Base-by-base conservation (phyloP, 2,329 filamentous ascomycete species). In the Zymoseptoria brevis region DNA sequence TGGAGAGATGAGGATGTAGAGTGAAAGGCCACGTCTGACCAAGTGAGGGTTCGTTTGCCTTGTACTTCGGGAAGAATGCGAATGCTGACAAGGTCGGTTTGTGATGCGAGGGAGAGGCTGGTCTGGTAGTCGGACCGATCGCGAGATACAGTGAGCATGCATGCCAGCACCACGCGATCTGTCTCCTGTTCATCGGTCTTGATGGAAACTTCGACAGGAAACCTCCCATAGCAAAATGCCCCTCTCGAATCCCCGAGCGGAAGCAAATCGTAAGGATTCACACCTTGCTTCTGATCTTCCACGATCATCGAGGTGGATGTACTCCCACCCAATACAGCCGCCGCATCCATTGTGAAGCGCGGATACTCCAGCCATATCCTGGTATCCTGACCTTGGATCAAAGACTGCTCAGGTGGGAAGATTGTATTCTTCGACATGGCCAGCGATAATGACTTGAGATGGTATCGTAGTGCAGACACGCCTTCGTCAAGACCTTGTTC, bases 401-500 rank as follows among this genome's bases (percentile, higher is more conserved):
- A 78, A 50, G 87, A 82, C 55, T 79, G 72, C 49, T 79, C 75
- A 1, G 80, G 77, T 0, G 90, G 87, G 66, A 96, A 79, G 59
- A 94, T 85, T 21, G 86, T 84, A 68, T 95, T 95, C 57, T 62
- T 81, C 72, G 88, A 87, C 87, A 96, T 95, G 0, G 90, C 95
- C 66, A 87, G 82, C 4, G 88, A 79, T 48, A 96, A 74, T 62
- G 92, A 89, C 60, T 84, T 86, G 63, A 96, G 75, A 67, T 72
- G 67, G 5, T 60, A 63, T 30, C 61, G 56, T 8, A 66, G 30
- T 1, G 59, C 59, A 21, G 59, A 50, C 19, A 63, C 48, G 4
- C 62, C 60, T 16, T 64, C 62, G 6, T 60, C 58, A 19, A 60
- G 57, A 48, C 49, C 58, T 4, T 24, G 19, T 6, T 55, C 57